These are phyloP conservation scores for Comarum palustre DNA, from an alignment of 306 rosid species.

Conservation along the genomic window DNA sequence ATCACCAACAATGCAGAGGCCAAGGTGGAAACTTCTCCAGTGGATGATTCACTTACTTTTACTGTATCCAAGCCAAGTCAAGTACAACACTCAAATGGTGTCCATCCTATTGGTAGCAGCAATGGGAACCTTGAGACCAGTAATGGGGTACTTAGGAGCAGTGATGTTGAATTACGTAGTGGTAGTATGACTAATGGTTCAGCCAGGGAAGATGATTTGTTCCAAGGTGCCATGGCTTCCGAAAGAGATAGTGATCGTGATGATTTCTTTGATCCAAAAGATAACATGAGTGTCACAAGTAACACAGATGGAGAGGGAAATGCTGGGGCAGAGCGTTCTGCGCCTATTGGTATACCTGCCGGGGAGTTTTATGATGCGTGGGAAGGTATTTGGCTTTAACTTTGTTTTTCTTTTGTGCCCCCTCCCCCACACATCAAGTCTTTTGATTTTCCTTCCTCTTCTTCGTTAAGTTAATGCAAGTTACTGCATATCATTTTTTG, in stretches of 20 bases:
- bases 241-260: conserved; percentile 59
- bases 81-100: conserved; percentile 37
- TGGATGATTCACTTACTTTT: conserved; percentile 39
- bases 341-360: conserved; percentile 34
- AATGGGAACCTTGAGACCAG: conserved; percentile 26
- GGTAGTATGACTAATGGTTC: conserved; percentile 19
- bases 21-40: conserved; percentile 37
- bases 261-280: conserved; percentile 74
- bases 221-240: conserved; percentile 22
- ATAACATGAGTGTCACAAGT: conserved; percentile 64
- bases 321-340: conserved; percentile 45
- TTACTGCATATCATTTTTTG: neutral
- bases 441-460: neutral
- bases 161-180: conserved; percentile 11
- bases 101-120: conserved; percentile 29
- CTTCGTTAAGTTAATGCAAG: neutral
- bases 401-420: neutral
- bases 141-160: conserved; percentile 29
- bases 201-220: conserved; percentile 25
- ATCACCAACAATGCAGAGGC: conserved; percentile 23
- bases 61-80: conserved; percentile 33
- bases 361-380: conserved; percentile 86
- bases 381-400: conserved; percentile 57
- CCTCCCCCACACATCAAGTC: neutral
- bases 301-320: conserved; percentile 77